Conservation (phyloP, 208 protist genomes). For the Phytomonas serpens region DNA sequence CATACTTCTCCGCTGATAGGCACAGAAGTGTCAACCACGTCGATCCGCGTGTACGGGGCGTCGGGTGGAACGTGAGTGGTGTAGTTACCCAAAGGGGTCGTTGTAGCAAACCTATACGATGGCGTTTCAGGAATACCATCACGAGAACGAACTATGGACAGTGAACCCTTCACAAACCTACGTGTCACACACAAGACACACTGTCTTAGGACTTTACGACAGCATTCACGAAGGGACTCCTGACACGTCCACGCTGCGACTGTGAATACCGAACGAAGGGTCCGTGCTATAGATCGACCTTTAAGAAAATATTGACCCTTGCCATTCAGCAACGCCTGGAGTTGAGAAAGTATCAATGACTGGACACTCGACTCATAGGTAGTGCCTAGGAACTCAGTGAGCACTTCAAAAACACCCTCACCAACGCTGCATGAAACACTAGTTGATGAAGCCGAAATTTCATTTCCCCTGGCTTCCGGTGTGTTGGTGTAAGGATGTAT, state of each 20-base stretch:
- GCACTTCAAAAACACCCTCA: constrained; percentile 29
- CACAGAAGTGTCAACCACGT: constrained; percentile 4
- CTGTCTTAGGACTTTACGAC: constrained; percentile 21
- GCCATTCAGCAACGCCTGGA: constrained; percentile 26
- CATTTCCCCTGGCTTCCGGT: neutral
- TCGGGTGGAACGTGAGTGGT: constrained; percentile 52
- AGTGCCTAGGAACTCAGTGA: constrained; percentile 28
- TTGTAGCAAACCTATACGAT: constrained; percentile 33
- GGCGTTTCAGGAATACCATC: constrained; percentile 1
- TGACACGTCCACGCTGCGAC: constrained; percentile 24
- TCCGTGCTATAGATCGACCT: constrained; percentile 28
- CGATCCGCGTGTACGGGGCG: constrained; percentile 36
- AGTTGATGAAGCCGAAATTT: neutral
- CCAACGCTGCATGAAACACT: constrained; percentile 12
- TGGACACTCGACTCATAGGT: constrained; percentile 29
- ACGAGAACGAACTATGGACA: neutral
- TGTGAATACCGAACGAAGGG: constrained; percentile 38
- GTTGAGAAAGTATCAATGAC: constrained; percentile 27
- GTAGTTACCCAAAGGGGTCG: constrained; percentile 51
- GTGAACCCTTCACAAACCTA: constrained; percentile 17
- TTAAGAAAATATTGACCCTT: constrained; percentile 24
- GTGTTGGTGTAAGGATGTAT: neutral
- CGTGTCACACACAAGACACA: constrained; percentile 24
- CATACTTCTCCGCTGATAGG: neutral
- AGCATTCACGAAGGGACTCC: constrained; percentile 22